These are phyloP conservation scores for Isabelozyma heimii DNA, from an alignment of 805 yeast genomes.

Conservation along the genomic window DNA sequence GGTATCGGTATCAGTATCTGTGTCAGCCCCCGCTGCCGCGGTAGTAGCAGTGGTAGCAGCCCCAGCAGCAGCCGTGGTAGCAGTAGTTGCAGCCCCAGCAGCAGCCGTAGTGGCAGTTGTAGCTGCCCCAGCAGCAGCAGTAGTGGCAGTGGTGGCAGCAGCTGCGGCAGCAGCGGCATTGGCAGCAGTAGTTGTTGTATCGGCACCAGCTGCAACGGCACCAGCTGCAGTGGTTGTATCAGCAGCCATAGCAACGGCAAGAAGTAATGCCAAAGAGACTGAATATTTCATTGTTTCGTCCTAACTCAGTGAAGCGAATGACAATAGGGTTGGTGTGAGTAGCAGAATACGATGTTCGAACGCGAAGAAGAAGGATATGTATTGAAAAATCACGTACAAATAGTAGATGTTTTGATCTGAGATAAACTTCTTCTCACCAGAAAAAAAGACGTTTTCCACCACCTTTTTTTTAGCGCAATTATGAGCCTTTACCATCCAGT, in stretches of 20 bases:
- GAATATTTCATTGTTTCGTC: neutral
- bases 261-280: neutral
- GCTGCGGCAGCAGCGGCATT: slow-evolving; percentile 11
- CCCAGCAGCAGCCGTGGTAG: slow-evolving; percentile 14
- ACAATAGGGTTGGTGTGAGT: neutral
- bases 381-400: too few species aligned
- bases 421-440: neutral
- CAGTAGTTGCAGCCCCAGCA: slow-evolving; percentile 14
- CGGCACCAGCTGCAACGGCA: slow-evolving; percentile 7
- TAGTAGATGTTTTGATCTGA: neutral
- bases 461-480: neutral
- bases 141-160: slow-evolving; percentile 12
- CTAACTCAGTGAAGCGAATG: neutral
- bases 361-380: neutral
- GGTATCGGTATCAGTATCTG: too few species aligned
- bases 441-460: neutral
- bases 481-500: neutral
- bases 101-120: slow-evolving; percentile 14
- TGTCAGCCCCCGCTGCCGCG: slow-evolving; percentile 12
- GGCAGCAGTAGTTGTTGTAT: slow-evolving; percentile 12
- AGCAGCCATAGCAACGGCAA: slow-evolving; percentile 5
- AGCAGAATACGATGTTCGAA: neutral
- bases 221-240: slow-evolving; percentile 10
- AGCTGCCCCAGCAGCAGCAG: slow-evolving; percentile 15
- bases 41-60: slow-evolving; percentile 11